These are phyloP conservation scores for Rosellinia necatrix DNA, from an alignment of 2,329 filamentous ascomycete species.

Conservation along the genomic window DNA sequence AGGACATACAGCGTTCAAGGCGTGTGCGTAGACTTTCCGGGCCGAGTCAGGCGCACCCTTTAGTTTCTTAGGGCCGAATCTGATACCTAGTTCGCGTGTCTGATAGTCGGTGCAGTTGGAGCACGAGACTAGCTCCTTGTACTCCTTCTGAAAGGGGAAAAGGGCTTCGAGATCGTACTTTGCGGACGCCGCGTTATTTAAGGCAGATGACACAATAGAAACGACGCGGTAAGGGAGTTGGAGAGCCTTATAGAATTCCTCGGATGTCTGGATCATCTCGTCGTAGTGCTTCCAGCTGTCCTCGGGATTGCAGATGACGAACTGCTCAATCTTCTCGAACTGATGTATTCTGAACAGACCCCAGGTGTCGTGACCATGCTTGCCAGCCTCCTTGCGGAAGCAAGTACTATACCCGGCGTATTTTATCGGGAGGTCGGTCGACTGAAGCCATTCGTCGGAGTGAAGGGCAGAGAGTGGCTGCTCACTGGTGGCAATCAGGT, in stretches of 20 bases:
- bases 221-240: constrained; percentile 90
- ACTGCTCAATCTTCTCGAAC: constrained; percentile 79
- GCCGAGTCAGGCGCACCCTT: constrained; percentile 60
- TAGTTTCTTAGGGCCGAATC: constrained; percentile 85
- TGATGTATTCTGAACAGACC: constrained; percentile 85
- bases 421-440: constrained; percentile 86
- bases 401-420: constrained; percentile 92
- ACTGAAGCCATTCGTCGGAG: constrained; percentile 88
- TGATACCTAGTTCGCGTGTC: constrained; percentile 88
- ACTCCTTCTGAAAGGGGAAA: constrained; percentile 96
- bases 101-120: constrained; percentile 98
- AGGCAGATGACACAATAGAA: constrained; percentile 90
- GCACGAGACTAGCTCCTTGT: constrained; percentile 79
- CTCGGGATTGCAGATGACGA: constrained; percentile 72
- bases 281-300: constrained; percentile 88
- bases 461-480: constrained; percentile 94
- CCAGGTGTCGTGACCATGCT: constrained; percentile 93
- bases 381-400: constrained; percentile 93
- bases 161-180: constrained; percentile 96
- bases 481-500: constrained; percentile 79
- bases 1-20: constrained; percentile 76
- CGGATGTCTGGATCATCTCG: constrained; percentile 85
- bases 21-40: constrained; percentile 94
- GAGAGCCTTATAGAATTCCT: constrained; percentile 93
- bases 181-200: constrained; percentile 88